Conservation (phyloP, 192 early-diverging fungal species). For the Piromyces sp. region DNA sequence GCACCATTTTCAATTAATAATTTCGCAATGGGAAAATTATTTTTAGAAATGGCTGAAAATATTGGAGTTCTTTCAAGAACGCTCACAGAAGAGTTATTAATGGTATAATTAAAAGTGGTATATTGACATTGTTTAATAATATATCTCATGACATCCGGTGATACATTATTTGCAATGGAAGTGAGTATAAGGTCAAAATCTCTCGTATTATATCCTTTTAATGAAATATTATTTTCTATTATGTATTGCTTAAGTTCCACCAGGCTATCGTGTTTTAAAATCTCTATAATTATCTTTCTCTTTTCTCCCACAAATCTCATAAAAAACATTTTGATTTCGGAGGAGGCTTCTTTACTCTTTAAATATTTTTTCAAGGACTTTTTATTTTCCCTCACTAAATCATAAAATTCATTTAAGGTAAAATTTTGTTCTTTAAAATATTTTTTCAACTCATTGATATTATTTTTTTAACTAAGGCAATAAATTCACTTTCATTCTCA, state of each 20-base stretch:
- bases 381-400: not conserved
- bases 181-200: not conserved
- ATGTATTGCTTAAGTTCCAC: not conserved
- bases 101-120: not conserved
- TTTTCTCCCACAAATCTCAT: not conserved
- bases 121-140: not conserved
- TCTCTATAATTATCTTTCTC: not conserved
- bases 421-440: not conserved
- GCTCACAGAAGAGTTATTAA: not conserved
- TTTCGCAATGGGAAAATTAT: not conserved
- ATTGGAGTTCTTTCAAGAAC: not conserved
- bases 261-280: not conserved
- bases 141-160: not conserved
- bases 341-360: not conserved
- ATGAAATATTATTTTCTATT: not conserved
- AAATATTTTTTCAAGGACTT: not conserved
- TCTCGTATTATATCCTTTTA: not conserved
- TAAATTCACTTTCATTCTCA: no score
- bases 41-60: not conserved
- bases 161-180: not conserved
- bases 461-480: no score
- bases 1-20: not conserved
- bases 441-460: no score
- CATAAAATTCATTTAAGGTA: not conserved
- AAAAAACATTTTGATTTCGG: not conserved